Percentiles rank a stretch among this genome's conserved stretches.
phyloP scores from a whole-genome alignment of 1,284 basidiomycete genomes.

The Cutaneotrichosporon dermatis region DNA sequence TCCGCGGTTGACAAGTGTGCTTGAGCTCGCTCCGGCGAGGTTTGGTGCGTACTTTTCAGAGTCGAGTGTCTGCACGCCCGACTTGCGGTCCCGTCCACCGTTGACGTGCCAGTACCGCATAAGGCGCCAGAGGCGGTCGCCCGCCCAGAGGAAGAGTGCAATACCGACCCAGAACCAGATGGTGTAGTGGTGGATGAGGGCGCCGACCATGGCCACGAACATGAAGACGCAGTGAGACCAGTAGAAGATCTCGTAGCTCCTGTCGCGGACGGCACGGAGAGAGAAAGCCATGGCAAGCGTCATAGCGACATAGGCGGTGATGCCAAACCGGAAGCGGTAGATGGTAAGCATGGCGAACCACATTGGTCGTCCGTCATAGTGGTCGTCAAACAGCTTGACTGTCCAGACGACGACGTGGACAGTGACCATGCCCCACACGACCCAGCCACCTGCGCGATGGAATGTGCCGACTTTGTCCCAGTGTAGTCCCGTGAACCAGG shows the following conservation, averaged over 20 bases:
- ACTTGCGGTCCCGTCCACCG: conserved; percentile 44
- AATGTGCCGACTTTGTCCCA: conserved; percentile 72
- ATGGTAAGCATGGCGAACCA: conserved; percentile 65
- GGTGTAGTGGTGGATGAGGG: conserved; percentile 63
- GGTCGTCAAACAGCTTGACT: conserved; percentile 61
- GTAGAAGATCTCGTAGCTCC: conserved; percentile 74
- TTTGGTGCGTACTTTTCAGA: not conserved
- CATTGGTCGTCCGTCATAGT: conserved; percentile 54
- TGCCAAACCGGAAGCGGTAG: conserved; percentile 67
- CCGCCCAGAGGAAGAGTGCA: conserved; percentile 63
- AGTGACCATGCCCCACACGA: conserved; percentile 67
- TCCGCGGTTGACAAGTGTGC: not conserved
- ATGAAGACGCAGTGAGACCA: conserved; percentile 64
- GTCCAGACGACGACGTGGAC: conserved; percentile 72
- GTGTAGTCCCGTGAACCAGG: conserved; percentile 63
- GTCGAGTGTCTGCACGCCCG: conserved; percentile 8
- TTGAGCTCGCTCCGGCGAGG: conserved; percentile 5
- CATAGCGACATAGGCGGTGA: conserved; percentile 65
- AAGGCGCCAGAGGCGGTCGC: conserved; percentile 61
- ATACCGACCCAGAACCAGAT: conserved; percentile 58
- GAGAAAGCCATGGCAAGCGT: conserved; percentile 65
- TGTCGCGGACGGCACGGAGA: conserved; percentile 61
- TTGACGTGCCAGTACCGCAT: conserved; percentile 64
- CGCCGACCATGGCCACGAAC: conserved; percentile 56
- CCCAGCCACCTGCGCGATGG: conserved; percentile 67